Base-by-base conservation (phyloP, 106 monocot species). In the Dendrobium officinale region DNA sequence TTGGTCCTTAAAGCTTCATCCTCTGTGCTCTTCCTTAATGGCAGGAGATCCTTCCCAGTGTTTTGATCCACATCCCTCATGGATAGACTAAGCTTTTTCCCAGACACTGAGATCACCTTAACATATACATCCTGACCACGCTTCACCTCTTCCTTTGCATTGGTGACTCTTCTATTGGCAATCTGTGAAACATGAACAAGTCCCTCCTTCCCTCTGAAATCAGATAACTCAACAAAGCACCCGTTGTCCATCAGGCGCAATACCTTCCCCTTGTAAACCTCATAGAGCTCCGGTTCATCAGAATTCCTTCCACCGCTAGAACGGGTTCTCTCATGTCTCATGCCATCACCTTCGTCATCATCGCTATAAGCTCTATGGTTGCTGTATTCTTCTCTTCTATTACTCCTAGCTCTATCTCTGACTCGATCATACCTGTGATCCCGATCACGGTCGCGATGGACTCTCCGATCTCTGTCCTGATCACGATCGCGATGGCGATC, bases 1-100 rank as follows among this genome's bases (percentile, higher is more conserved):
- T 96, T 96, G 4, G 83, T 88, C 80, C 88, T 86, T 4, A 80
- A 82, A 0, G 72, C 85, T 6, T 93, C 93, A 44, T 90, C 91
- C 76, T 93, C 93, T 67, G 55, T 33, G 11, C 18, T 82, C 49
- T 81, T 89, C 84, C 79, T 88, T 70, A 93, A 84, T 18, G 96
- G 96, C 17, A 96, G 83, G 74, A 93, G 79, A 84, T 96, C 93
- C 81, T 79, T 93, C 24, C 93, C 96, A 2, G 87, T 89, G 40
- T 85, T 89, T 88, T 96, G 96, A 82, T 96, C 92, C 24, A 93
- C 96, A 83, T 96, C 96, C 72, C 92, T 82, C 93, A 93, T 96
- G 3, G 93, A 90, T 44, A 96, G 61, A 61, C 93, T 92, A 33
- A 96, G 77, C 72, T 96, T 96, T 80, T 90, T 88, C 51, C 96